These are phyloP conservation scores for Phoenix dactylifera DNA, from an alignment of 176 grass and related monocot genomes.

Conservation along the genomic window DNA sequence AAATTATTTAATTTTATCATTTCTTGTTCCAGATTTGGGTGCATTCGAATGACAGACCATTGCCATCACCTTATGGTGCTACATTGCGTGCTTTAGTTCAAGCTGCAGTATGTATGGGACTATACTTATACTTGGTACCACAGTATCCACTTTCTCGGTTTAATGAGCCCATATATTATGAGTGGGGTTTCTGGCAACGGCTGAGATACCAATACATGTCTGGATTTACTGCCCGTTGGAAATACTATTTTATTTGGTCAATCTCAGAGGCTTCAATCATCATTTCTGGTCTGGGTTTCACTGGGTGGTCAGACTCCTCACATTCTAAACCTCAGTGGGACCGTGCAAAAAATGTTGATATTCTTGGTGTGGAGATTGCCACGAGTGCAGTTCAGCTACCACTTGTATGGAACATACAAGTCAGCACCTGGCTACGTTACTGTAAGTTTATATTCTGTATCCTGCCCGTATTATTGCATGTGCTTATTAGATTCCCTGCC, in stretches of 20 bases:
- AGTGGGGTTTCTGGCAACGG: slow-evolving; percentile 78
- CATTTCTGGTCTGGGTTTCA: slow-evolving; percentile 81
- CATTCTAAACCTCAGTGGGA: slow-evolving; percentile 71
- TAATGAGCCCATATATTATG: slow-evolving; percentile 60
- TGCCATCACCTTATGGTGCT: slow-evolving; percentile 54
- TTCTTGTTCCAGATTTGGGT: slow-evolving; percentile 53
- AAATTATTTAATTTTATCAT: slow-evolving; percentile 12
- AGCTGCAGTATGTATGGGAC: slow-evolving; percentile 80
- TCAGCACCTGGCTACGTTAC: slow-evolving; percentile 82
- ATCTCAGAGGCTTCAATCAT: slow-evolving; percentile 80
- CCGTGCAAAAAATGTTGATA: slow-evolving; percentile 93
- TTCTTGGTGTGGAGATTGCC: slow-evolving; percentile 81
- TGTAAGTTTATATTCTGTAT: slow-evolving; percentile 52
- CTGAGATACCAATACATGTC: slow-evolving; percentile 96
- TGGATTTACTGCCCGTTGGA: slow-evolving; percentile 92
- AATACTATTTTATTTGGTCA: slow-evolving; percentile 99
- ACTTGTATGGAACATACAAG: slow-evolving; percentile 99
- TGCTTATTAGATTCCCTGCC: neutral
- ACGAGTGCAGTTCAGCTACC: slow-evolving; percentile 78
- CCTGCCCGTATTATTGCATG: slow-evolving; percentile 12
- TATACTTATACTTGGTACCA: slow-evolving; percentile 73
- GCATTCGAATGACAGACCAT: slow-evolving; percentile 23
- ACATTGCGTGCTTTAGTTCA: slow-evolving; percentile 71
- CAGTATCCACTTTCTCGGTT: slow-evolving; percentile 75
- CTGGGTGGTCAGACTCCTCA: slow-evolving; percentile 58